Percentiles rank a stretch among this genome's conserved stretches.
Evolutionary conservation across 257 asterid genomes (phyloP).

Genomic region (Linaria vulgaris): DNA sequence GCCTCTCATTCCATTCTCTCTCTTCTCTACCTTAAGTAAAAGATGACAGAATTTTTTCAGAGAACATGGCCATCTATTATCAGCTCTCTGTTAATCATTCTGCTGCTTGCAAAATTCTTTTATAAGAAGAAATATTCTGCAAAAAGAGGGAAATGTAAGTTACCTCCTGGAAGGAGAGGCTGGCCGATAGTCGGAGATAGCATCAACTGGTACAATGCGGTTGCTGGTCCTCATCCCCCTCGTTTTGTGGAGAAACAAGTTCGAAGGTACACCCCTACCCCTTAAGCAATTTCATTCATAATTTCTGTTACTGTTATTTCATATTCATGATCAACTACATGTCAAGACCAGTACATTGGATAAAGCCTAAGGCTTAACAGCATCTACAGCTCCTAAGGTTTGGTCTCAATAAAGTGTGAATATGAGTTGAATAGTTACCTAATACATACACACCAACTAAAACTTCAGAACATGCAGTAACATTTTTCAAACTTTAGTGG

Average conservation of each 20-base stretch:
- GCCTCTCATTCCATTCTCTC: constrained; percentile 8
- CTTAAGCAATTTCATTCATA: neutral
- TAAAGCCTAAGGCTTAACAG: neutral
- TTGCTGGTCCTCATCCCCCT: constrained; percentile 84
- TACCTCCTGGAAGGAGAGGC: constrained; percentile 85
- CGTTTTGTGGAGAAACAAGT: constrained; percentile 71
- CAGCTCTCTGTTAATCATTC: constrained; percentile 31
- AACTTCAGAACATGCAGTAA: neutral
- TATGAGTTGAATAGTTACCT: too few relatives aligned
- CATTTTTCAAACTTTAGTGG: neutral
- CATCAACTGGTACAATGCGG: constrained; percentile 83
- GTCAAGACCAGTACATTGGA: neutral
- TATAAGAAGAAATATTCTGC: constrained; percentile 10
- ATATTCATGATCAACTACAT: neutral
- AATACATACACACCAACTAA: neutral
- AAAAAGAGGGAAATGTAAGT: constrained; percentile 24
- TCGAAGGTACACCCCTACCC: constrained; percentile 54
- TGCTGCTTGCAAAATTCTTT: constrained; percentile 32
- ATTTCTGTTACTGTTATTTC: neutral
- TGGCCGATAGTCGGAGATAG: constrained; percentile 80
- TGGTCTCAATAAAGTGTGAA: too few relatives aligned
- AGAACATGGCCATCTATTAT: constrained; percentile 29
- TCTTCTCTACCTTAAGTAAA: constrained; percentile 4
- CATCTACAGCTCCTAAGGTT: neutral
- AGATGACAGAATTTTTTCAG: constrained; percentile 33